Conservation (phyloP, 495 filamentous ascomycete species). For the Cercophora newfieldiana region DNA sequence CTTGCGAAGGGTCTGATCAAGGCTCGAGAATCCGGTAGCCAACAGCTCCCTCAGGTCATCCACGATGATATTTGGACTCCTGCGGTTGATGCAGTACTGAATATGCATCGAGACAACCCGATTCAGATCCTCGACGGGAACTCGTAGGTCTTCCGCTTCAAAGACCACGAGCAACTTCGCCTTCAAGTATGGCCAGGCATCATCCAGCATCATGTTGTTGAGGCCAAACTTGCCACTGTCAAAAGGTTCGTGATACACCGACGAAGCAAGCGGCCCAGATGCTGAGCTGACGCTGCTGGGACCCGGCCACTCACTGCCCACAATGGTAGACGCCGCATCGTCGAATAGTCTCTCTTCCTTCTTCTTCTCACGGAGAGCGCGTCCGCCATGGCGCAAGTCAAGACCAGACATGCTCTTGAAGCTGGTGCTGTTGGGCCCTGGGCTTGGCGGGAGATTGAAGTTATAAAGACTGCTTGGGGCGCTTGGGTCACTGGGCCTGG, state of each 20-base stretch:
- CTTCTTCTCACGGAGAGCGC: conserved; percentile 84
- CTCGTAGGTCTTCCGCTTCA: conserved; percentile 83
- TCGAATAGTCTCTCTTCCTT: conserved; percentile 69
- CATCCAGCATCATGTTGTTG: conserved; percentile 80
- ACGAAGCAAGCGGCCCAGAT: conserved; percentile 29
- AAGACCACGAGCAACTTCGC: conserved; percentile 88
- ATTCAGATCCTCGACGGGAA: conserved; percentile 94
- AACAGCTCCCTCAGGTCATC: conserved; percentile 81
- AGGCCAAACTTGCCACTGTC: conserved; percentile 64
- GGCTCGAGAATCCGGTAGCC: conserved; percentile 74
- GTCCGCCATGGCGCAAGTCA: conserved; percentile 81
- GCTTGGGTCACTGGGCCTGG: conserved; percentile 77
- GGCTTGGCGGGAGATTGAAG: conserved; percentile 65
- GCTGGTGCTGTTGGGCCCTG: conserved; percentile 68
- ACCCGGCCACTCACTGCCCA: conserved; percentile 52
- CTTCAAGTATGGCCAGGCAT: conserved; percentile 95
- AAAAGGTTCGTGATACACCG: conserved; percentile 47
- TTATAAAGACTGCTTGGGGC: conserved; percentile 83
- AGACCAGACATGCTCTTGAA: conserved; percentile 69
- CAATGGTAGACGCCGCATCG: conserved; percentile 40
- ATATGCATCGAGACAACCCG: conserved; percentile 77
- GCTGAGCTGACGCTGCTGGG: conserved; percentile 50
- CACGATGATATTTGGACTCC: conserved; percentile 65
- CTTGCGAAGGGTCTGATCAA: conserved; percentile 78
- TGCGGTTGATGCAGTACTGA: conserved; percentile 71